phyloP scores from a whole-genome alignment of 2,329 filamentous ascomycete genomes.

The Ceratocystis smalleyi region DNA sequence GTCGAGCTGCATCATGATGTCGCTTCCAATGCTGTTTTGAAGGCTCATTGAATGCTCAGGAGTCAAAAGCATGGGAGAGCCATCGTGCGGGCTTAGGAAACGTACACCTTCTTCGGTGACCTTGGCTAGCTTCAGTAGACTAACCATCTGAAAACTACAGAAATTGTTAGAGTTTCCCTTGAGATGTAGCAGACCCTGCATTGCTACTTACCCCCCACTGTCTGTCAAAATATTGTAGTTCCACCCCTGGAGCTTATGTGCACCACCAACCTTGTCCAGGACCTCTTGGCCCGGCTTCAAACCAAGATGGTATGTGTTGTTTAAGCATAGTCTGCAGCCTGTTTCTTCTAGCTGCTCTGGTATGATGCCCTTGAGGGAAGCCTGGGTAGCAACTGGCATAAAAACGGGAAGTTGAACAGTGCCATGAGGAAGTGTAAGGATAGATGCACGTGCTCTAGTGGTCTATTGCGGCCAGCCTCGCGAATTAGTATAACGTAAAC shows the following conservation, averaged over 20 bases:
- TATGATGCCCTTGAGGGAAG: constrained; percentile 84
- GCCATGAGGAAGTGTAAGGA: constrained; percentile 79
- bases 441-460: constrained; percentile 82
- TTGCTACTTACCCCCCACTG: constrained; percentile 44
- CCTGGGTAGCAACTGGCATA: constrained; percentile 97
- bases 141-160: constrained; percentile 92
- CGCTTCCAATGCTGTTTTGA: constrained; percentile 92
- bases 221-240: constrained; percentile 84
- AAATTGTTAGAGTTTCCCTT: constrained; percentile 2
- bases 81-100: constrained; percentile 93
- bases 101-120: constrained; percentile 91
- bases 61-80: constrained; percentile 87
- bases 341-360: constrained; percentile 83
- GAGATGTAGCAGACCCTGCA: neutral
- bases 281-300: constrained; percentile 87
- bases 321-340: constrained; percentile 77
- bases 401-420: constrained; percentile 82
- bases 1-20: constrained; percentile 99
- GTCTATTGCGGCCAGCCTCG: constrained; percentile 39
- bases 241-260: constrained; percentile 92
- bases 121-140: constrained; percentile 76
- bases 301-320: constrained; percentile 95
- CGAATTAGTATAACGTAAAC: neutral
- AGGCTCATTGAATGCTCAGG: constrained; percentile 93
- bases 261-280: constrained; percentile 74